phyloP scores from a whole-genome alignment of 495 filamentous ascomycete genomes.

The Podospora pseudopauciseta region DNA sequence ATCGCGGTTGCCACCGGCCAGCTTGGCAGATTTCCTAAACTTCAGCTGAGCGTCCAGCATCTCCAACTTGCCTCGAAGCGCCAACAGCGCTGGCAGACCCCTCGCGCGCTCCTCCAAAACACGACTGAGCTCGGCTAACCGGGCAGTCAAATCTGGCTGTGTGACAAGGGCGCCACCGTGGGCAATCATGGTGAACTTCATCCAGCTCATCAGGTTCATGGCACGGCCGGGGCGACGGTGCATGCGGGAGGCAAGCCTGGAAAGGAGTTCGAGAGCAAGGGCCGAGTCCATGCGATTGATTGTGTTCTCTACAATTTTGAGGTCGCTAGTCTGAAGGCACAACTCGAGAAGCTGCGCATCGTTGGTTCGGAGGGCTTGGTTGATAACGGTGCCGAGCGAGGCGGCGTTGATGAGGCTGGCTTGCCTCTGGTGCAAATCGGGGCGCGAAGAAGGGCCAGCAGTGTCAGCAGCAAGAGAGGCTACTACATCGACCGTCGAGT shows the following conservation, averaged over 20 bases:
- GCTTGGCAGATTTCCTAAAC: slow-evolving; percentile 62
- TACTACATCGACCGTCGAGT: slow-evolving; percentile 74
- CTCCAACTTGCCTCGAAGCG: slow-evolving; percentile 91
- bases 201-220: slow-evolving; percentile 89
- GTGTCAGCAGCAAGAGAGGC: slow-evolving; percentile 49
- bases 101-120: slow-evolving; percentile 82
- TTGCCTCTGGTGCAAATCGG: slow-evolving; percentile 36
- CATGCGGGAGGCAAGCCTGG: slow-evolving; percentile 81
- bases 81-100: slow-evolving; percentile 73
- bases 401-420: slow-evolving; percentile 60
- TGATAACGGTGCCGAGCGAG: slow-evolving; percentile 83
- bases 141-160: slow-evolving; percentile 71
- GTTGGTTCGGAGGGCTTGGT: slow-evolving; percentile 88
- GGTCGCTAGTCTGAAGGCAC: slow-evolving; percentile 76
- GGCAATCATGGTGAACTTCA: slow-evolving; percentile 91
- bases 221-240: slow-evolving; percentile 84
- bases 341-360: slow-evolving; percentile 84
- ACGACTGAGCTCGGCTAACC: slow-evolving; percentile 69
- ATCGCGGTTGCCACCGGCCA: slow-evolving; percentile 30
- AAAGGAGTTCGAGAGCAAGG: slow-evolving; percentile 71
- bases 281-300: slow-evolving; percentile 85
- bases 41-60: slow-evolving; percentile 85
- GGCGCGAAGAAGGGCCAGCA: slow-evolving; percentile 17
- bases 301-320: slow-evolving; percentile 73
- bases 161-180: slow-evolving; percentile 89